A percentile compares a stretch with the other conserved stretches of the same genome.
Evolutionary conservation across 1,284 basidiomycete genomes (phyloP).

Genomic region (Neonothopanus nambi): DNA sequence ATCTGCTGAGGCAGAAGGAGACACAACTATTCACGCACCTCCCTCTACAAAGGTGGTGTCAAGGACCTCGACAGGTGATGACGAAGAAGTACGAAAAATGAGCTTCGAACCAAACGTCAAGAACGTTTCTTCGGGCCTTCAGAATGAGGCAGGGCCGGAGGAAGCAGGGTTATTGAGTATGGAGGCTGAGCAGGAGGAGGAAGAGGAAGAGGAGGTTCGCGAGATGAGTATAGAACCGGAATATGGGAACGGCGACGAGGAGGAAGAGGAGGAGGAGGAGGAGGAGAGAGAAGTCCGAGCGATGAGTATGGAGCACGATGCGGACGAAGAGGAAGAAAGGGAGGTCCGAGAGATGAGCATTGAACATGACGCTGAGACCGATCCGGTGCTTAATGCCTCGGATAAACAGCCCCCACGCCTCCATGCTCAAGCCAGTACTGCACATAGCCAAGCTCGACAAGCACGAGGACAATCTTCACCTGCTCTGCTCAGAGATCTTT

Average conservation of each 20-base stretch:
- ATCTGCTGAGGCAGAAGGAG: too few relatives aligned
- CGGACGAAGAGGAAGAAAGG: slow-evolving; percentile 34
- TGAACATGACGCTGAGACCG: background rate
- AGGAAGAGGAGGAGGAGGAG: slow-evolving; percentile 18
- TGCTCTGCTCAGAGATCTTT: slow-evolving; percentile 6
- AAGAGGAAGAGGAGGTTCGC: slow-evolving; percentile 13
- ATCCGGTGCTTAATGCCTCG: too few relatives aligned
- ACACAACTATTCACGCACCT: too few relatives aligned
- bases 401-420: background rate
- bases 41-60: too few relatives aligned
- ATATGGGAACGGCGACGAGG: slow-evolving; percentile 13
- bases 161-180: too few relatives aligned
- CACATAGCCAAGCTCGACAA: background rate
- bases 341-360: slow-evolving; percentile 39
- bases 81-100: slow-evolving; percentile 6
- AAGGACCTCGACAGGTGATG: background rate
- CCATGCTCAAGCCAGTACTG: background rate
- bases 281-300: slow-evolving; percentile 18
- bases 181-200: too few relatives aligned
- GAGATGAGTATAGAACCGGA: too few relatives aligned
- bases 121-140: too few relatives aligned
- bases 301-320: slow-evolving; percentile 19
- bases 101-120: background rate
- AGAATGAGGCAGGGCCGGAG: too few relatives aligned
- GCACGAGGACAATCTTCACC: background rate